A percentile compares a stretch with the other conserved stretches of the same genome.
Evolutionary conservation across 1,284 basidiomycete species (phyloP).

Genomic region (Singerocomus inundabilis): DNA sequence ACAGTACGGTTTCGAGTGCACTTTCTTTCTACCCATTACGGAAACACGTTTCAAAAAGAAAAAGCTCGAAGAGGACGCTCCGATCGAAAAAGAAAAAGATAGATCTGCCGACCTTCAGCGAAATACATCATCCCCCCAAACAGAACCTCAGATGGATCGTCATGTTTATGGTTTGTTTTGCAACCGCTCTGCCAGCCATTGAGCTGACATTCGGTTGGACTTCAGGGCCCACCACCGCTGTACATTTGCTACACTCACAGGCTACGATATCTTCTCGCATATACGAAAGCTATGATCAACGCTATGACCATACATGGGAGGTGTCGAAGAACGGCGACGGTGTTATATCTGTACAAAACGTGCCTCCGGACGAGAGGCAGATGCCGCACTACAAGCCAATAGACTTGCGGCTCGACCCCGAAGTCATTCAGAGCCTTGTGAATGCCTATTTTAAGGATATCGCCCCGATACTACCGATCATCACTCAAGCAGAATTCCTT

Average conservation of each 20-base stretch:
- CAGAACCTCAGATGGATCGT: constrained; percentile 47
- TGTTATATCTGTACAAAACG: constrained; percentile 81
- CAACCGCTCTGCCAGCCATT: background rate
- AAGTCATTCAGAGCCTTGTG: constrained; percentile 78
- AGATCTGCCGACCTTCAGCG: constrained; percentile 25
- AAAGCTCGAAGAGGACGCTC: constrained; percentile 68
- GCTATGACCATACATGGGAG: constrained; percentile 83
- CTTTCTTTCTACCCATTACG: constrained; percentile 96
- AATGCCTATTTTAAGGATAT: constrained; percentile 91
- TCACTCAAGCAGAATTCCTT: constrained; percentile 86
- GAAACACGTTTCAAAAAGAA: constrained; percentile 99
- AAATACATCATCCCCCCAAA: constrained; percentile 37
- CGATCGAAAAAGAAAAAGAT: constrained; percentile 44
- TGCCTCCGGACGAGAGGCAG: constrained; percentile 51
- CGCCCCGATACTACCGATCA: constrained; percentile 82
- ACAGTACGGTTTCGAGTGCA: constrained; percentile 89
- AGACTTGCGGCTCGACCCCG: constrained; percentile 71
- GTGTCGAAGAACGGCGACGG: constrained; percentile 82
- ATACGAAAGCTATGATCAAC: constrained; percentile 85
- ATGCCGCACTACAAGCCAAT: constrained; percentile 55
- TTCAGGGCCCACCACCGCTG: constrained; percentile 79
- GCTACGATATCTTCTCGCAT: constrained; percentile 78
- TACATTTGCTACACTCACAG: constrained; percentile 87
- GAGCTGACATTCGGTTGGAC: constrained; percentile 10
- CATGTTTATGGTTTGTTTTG: constrained; percentile 58